Conservation (phyloP, 257 asterid genomes). For the Scutellaria baicalensis region DNA sequence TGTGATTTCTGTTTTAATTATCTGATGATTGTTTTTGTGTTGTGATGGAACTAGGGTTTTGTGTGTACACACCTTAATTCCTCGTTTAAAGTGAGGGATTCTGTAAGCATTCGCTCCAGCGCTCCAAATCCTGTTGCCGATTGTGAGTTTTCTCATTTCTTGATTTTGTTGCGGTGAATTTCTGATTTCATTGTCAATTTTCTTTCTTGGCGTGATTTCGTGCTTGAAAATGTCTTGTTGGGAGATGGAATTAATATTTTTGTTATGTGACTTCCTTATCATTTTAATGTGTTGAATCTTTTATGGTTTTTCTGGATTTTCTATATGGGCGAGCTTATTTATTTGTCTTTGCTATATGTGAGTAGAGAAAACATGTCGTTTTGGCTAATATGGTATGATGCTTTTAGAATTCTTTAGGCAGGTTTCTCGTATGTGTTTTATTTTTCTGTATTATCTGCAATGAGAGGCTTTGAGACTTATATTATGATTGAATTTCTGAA, state of each 20-base stretch:
- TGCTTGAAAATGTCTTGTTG: neutral
- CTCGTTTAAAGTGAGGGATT: conserved; percentile 23
- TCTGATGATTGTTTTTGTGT: conserved; percentile 38
- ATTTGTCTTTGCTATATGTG: neutral
- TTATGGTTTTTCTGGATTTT: neutral
- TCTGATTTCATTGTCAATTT: neutral
- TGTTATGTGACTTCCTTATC: neutral
- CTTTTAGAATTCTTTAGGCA: neutral
- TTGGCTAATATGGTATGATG: neutral
- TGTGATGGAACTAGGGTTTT: conserved; percentile 44
- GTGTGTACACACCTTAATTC: conserved; percentile 24
- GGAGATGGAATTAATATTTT: neutral
- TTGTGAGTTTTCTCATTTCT: conserved; percentile 18
- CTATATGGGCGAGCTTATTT: neutral
- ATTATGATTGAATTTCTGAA: neutral
- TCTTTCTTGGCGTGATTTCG: too few relatives aligned
- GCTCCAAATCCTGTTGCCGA: neutral
- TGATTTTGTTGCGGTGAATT: neutral
- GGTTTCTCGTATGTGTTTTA: neutral
- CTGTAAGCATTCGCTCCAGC: neutral
- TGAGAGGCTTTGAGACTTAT: neutral
- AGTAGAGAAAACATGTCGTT: neutral
- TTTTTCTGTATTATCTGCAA: neutral
- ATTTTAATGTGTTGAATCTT: neutral
- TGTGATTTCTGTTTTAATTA: conserved; percentile 3